These are phyloP conservation scores for Amanita pseudoporphyria DNA, from an alignment of 768 basidiomycete genomes.

Conservation along the genomic window DNA sequence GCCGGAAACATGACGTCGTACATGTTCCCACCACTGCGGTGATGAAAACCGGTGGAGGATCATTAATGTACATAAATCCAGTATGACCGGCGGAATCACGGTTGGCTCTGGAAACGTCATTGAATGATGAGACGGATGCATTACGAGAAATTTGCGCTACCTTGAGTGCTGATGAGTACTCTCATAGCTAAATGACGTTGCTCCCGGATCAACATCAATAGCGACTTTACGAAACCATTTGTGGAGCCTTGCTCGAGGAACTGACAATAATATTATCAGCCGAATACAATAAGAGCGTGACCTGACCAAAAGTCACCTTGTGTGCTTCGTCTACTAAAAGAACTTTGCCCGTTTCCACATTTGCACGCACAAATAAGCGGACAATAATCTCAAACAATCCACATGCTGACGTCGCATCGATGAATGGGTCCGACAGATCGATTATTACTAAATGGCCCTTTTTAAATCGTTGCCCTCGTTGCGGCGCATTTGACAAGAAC, in stretches of 20 bases:
- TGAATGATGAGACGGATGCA: slow-evolving; percentile 1
- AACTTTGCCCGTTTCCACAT: slow-evolving; percentile 54
- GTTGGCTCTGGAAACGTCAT: slow-evolving; percentile 48
- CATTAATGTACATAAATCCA: slow-evolving; percentile 56
- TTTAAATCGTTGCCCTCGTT: slow-evolving; percentile 29
- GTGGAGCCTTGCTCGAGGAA: slow-evolving; percentile 36
- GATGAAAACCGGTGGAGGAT: slow-evolving; percentile 73
- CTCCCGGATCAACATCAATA: slow-evolving; percentile 53
- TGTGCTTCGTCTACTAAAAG: slow-evolving; percentile 71
- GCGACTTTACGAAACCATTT: slow-evolving; percentile 45
- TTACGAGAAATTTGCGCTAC: slow-evolving; percentile 18
- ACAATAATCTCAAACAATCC: slow-evolving; percentile 62
- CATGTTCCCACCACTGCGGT: slow-evolving; percentile 65
- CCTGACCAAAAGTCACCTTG: slow-evolving; percentile 40
- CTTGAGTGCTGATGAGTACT: slow-evolving; percentile 71
- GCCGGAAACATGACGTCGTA: slow-evolving; percentile 57
- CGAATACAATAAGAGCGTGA: slow-evolving; percentile 15
- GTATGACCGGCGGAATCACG: slow-evolving; percentile 54
- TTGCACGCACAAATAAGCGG: slow-evolving; percentile 52
- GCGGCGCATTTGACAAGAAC: slow-evolving; percentile 35
- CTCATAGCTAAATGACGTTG: slow-evolving; percentile 68
- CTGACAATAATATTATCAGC: slow-evolving; percentile 28
- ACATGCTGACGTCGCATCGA: slow-evolving; percentile 59
- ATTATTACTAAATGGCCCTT: slow-evolving; percentile 56
- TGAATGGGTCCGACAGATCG: slow-evolving; percentile 66